phyloP scores from a whole-genome alignment of 2,329 filamentous ascomycete species.

The Colletotrichum abscissum region DNA sequence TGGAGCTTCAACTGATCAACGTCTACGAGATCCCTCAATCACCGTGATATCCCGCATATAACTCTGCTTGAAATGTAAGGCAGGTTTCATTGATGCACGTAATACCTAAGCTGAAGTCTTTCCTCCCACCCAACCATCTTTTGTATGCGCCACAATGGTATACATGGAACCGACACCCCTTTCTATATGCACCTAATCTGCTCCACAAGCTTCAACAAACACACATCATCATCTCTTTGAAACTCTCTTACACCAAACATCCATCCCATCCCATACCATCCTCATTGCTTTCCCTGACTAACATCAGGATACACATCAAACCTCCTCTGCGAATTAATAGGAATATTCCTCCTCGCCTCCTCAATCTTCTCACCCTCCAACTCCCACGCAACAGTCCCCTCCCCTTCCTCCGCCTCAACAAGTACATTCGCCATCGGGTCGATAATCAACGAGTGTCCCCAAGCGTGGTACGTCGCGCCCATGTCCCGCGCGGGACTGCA shows the following conservation, averaged over 20 bases:
- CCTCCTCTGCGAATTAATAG: slow-evolving; percentile 83
- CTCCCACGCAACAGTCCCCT: slow-evolving; percentile 80
- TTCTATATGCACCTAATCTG: not conserved
- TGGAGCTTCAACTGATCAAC: not conserved
- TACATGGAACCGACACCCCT: not conserved
- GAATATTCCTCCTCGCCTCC: slow-evolving; percentile 84
- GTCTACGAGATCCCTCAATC: not conserved
- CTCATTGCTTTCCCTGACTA: slow-evolving; percentile 66
- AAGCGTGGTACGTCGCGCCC: slow-evolving; percentile 84
- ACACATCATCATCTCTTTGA: not conserved
- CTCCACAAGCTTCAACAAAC: not conserved
- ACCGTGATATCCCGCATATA: not conserved
- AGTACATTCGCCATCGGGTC: slow-evolving; percentile 90
- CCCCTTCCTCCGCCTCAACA: slow-evolving; percentile 80
- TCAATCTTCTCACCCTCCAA: slow-evolving; percentile 76
- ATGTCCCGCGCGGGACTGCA: slow-evolving; percentile 91
- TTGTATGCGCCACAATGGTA: not conserved
- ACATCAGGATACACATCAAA: slow-evolving; percentile 98
- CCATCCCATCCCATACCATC: not conserved
- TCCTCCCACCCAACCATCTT: not conserved
- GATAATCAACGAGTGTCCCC: slow-evolving; percentile 89
- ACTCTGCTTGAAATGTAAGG: not conserved
- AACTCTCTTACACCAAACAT: not conserved
- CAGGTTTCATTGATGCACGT: not conserved
- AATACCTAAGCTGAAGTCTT: not conserved